Conservation (phyloP, 2,329 filamentous ascomycete genomes). For the Neofusicoccum sp. region DNA sequence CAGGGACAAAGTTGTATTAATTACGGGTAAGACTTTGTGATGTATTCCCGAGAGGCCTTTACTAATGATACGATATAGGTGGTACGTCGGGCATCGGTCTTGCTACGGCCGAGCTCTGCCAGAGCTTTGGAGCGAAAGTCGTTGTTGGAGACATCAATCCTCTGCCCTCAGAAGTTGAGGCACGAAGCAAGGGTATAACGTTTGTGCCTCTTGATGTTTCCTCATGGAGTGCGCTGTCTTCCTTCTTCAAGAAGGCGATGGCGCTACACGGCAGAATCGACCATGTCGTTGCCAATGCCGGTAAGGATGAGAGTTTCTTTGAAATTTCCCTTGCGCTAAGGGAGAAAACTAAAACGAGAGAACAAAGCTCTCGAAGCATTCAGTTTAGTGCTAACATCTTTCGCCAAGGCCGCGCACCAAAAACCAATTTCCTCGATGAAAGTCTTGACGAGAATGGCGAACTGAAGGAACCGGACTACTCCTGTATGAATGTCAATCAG, state of each 20-base stretch:
- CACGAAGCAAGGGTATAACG: slow-evolving; percentile 24
- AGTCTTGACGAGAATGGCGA: slow-evolving; percentile 30
- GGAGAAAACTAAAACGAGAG: too few relatives aligned
- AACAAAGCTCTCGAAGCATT: too few relatives aligned
- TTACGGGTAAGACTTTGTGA: slow-evolving; percentile 46
- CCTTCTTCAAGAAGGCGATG: slow-evolving; percentile 52
- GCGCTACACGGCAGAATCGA: slow-evolving; percentile 43
- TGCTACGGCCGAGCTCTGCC: slow-evolving; percentile 53
- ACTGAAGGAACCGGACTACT: slow-evolving; percentile 27
- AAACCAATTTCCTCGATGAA: slow-evolving; percentile 27
- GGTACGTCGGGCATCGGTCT: slow-evolving; percentile 62
- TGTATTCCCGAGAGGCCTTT: not conserved
- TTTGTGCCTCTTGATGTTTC: slow-evolving; percentile 34
- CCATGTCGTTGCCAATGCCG: slow-evolving; percentile 45
- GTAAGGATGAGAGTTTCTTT: slow-evolving; percentile 6
- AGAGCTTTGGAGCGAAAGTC: slow-evolving; percentile 56
- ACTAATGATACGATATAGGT: slow-evolving; percentile 34
- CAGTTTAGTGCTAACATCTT: too few relatives aligned
- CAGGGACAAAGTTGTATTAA: slow-evolving; percentile 51
- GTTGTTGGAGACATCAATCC: slow-evolving; percentile 55
- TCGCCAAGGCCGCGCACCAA: slow-evolving; percentile 23
- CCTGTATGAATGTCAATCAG: slow-evolving; percentile 48
- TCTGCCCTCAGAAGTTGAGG: slow-evolving; percentile 27
- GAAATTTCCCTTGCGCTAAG: not conserved
- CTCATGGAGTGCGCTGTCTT: slow-evolving; percentile 50